phyloP scores from a whole-genome alignment of 495 filamentous ascomycete species.

The Paragyromitra xinjiangensis region DNA sequence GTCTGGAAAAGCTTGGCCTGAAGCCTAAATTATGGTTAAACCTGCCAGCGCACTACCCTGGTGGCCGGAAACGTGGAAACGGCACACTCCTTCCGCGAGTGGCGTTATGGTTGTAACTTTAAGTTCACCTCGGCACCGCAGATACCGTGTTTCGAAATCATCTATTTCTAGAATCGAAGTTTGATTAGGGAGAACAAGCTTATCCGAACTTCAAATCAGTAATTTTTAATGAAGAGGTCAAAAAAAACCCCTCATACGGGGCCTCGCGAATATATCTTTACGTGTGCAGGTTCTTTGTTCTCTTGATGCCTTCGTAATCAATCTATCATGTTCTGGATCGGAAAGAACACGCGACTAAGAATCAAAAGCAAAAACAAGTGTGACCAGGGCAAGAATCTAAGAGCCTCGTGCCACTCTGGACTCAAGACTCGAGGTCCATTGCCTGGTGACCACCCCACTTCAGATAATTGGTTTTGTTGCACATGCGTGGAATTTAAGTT shows the following conservation, averaged over 20 bases:
- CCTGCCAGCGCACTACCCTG: constrained; percentile 46
- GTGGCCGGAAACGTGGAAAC: constrained; percentile 43
- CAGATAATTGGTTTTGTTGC: constrained; percentile 24
- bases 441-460: constrained; percentile 21
- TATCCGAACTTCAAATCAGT: not conserved
- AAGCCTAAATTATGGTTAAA: constrained; percentile 46
- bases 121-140: constrained; percentile 31
- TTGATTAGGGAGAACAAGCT: not conserved
- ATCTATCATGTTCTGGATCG: constrained; percentile 26
- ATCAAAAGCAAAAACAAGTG: constrained; percentile 32
- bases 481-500: constrained; percentile 27
- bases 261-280: constrained; percentile 1
- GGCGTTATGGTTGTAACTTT: constrained; percentile 35
- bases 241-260: not conserved
- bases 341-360: constrained; percentile 38
- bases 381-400: constrained; percentile 22
- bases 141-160: constrained; percentile 8
- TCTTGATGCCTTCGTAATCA: constrained; percentile 10
- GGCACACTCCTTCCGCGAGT: constrained; percentile 34
- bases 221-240: not conserved
- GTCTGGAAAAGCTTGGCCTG: constrained; percentile 35
- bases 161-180: not conserved
- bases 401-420: constrained; percentile 30
- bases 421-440: not conserved
- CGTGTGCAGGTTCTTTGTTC: constrained; percentile 6